Conservation (phyloP, 2,329 filamentous ascomycete genomes). For the Cryphonectria naterciae region DNA sequence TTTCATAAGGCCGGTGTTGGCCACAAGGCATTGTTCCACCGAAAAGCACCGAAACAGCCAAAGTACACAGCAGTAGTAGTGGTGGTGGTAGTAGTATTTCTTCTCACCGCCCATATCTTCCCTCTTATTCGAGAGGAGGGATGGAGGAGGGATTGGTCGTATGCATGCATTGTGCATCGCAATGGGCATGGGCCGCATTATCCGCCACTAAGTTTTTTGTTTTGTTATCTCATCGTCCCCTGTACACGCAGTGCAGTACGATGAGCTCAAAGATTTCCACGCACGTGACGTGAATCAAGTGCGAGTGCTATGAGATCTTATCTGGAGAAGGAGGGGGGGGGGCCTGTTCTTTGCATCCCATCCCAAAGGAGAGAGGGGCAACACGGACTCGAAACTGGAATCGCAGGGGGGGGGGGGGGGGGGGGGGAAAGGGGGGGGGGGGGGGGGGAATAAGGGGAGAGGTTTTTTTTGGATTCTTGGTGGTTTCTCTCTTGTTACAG, state of each 20-base stretch:
- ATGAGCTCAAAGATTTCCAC: neutral
- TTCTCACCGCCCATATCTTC: neutral
- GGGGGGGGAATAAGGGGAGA: neutral
- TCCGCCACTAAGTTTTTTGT: neutral
- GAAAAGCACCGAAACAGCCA: neutral
- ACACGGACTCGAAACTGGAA: neutral
- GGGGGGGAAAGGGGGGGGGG: neutral
- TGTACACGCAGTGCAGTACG: neutral
- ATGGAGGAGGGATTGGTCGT: neutral
- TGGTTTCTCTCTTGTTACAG: no score
- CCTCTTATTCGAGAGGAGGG: no score
- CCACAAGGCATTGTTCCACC: neutral
- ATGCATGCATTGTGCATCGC: neutral
- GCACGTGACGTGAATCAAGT: neutral
- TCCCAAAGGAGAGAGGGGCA: neutral
- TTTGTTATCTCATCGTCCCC: neutral
- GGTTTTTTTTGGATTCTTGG: no score
- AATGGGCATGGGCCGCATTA: neutral
- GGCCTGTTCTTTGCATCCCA: neutral
- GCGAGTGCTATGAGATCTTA: constrained; percentile 5
- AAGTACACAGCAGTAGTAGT: neutral
- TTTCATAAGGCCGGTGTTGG: neutral
- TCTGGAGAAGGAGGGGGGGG: neutral
- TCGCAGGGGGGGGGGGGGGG: neutral
- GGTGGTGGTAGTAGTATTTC: no score